Conservation (phyloP, 768 basidiomycete genomes). For the Sporobolomyces pararoseus region DNA sequence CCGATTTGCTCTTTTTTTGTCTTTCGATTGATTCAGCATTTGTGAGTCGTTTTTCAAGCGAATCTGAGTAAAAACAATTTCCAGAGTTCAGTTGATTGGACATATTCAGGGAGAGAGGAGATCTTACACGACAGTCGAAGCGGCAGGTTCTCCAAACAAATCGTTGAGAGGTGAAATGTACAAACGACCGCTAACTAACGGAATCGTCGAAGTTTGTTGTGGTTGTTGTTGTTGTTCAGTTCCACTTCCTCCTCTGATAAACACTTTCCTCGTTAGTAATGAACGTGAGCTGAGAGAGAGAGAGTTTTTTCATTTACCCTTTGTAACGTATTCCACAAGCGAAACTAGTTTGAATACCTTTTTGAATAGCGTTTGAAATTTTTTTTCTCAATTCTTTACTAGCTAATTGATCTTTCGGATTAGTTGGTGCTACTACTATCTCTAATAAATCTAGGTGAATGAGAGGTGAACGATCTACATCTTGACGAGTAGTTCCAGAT, state of each 20-base stretch:
- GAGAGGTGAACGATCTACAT: constrained; percentile 21
- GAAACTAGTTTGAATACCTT: background rate
- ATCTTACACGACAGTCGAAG: constrained; percentile 3
- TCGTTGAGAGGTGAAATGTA: constrained; percentile 25
- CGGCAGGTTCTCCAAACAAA: background rate
- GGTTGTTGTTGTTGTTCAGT: too few relatives aligned
- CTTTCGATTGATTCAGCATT: too few relatives aligned
- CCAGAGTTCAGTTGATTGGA: too few relatives aligned
- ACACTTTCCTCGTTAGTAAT: background rate
- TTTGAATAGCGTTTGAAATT: constrained; percentile 14
- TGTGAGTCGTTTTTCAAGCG: too few relatives aligned
- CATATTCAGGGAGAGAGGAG: background rate
- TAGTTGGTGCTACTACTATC: constrained; percentile 10
- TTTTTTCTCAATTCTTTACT: constrained; percentile 11
- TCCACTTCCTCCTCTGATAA: too few relatives aligned
- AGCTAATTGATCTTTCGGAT: background rate
- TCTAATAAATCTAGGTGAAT: constrained; percentile 28
- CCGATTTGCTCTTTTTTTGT: too few relatives aligned
- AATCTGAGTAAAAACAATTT: too few relatives aligned
- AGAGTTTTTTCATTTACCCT: background rate
- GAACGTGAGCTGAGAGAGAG: background rate
- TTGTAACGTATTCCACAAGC: constrained; percentile 10
- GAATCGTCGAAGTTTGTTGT: background rate
- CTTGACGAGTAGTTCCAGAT: constrained; percentile 13
- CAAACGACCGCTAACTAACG: background rate